phyloP scores from a whole-genome alignment of 805 yeast genomes.

The Cyberlindnera maritima region DNA sequence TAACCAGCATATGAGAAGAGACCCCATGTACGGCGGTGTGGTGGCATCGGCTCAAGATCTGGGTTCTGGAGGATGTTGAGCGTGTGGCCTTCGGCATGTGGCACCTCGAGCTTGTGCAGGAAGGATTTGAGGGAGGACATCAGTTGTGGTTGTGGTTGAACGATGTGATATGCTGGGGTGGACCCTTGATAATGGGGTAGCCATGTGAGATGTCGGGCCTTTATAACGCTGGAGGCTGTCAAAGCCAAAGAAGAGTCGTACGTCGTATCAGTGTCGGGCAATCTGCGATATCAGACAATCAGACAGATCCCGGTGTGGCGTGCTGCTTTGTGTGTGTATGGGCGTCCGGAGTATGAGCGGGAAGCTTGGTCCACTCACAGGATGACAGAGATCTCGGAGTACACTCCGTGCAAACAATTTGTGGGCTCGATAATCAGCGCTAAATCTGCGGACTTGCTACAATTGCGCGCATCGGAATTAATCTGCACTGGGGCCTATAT shows the following conservation, averaged over 20 bases:
- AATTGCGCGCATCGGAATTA: background rate
- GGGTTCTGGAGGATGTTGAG: constrained; percentile 30
- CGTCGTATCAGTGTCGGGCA: background rate
- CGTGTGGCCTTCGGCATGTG: constrained; percentile 22
- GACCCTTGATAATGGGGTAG: background rate
- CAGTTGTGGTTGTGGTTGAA: background rate
- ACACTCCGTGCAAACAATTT: background rate
- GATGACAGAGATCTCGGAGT: background rate
- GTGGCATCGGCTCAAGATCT: constrained; percentile 40
- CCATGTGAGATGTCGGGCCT: background rate
- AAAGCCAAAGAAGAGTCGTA: background rate
- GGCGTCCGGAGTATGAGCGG: too few species aligned
- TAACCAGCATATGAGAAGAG: constrained; percentile 32
- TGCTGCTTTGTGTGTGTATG: too few species aligned
- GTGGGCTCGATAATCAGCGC: background rate
- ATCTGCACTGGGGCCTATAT: background rate
- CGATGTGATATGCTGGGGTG: background rate
- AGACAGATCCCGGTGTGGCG: too few species aligned
- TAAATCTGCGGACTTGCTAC: background rate
- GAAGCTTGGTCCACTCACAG: too few species aligned
- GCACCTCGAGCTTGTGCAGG: constrained; percentile 22
- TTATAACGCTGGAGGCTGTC: background rate
- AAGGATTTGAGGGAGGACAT: background rate
- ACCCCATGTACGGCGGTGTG: constrained; percentile 38
- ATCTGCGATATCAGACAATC: background rate